Base-by-base conservation (phyloP, 352 stramenopile species). In the Phytophthora megakarya region DNA sequence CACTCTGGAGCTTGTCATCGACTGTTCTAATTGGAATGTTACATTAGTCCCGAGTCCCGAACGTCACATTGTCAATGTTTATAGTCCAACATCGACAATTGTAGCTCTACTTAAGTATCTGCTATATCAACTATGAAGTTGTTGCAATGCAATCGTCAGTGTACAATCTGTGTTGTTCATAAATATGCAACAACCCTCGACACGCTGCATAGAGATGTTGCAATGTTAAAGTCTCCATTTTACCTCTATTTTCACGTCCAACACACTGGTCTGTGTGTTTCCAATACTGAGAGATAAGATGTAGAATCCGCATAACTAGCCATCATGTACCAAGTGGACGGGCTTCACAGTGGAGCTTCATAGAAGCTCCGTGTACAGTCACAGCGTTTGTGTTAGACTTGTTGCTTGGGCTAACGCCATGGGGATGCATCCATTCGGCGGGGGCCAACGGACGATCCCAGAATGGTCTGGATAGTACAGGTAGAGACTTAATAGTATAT, bases 111-210 rank as follows among this genome's bases (percentile, higher is more conserved):
- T n/a, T n/a, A n/a, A n/a, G n/a, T n/a, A n/a, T n/a, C 83, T n/a
- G 75, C 80, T 42, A 89, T 87, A 49, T 88, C 83, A 11, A 92
- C 81, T 23, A 92, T 58, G 11, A 92, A 72, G 48, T 92, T 92
- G 56, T 76, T 88, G 52, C 73, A 86, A 10, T 78, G 75, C 11
- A 92, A 60, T 3, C 79, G 78, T 7, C 79, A 79, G 30, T 92
- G 83, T 5, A 84, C 77, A 19, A 86, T 68, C 70, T 65, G 40
- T 76, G 73, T 37, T 81, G 60, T 49, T 90, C 76, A 44, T 92
- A 81, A 16, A 92, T 73, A 52, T 85, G 76, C n/a, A 88, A 48
- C 1, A 92, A 52, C 0, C 83, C 83, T 30, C 83, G 78, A 54
- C 75, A 83, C 0, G 78, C 83, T 16, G 81, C 75, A 28, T 86